phyloP scores from a whole-genome alignment of 257 asterid species.

The Solanum appendiculatum region DNA sequence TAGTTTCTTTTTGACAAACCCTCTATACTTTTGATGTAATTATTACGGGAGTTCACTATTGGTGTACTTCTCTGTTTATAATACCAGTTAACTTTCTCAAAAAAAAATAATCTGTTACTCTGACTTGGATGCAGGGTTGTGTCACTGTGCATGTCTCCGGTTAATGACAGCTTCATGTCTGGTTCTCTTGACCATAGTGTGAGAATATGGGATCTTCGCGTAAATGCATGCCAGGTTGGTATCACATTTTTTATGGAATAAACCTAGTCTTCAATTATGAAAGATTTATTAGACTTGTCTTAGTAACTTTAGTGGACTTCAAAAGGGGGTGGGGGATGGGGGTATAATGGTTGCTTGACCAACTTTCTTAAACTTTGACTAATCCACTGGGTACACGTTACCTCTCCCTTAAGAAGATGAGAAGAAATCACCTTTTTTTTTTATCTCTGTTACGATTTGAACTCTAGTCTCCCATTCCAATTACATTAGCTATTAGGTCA shows the following conservation, averaged over 20 bases:
- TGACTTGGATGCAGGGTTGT: conserved; percentile 54
- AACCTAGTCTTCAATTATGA: not conserved
- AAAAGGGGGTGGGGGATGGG: too few species aligned
- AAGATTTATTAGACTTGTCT: not conserved
- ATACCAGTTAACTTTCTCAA: too few species aligned
- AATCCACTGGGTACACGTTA: not conserved
- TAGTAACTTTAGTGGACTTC: not conserved
- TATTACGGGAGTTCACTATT: too few species aligned
- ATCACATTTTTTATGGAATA: not conserved
- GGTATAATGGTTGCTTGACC: not conserved
- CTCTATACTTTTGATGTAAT: too few species aligned
- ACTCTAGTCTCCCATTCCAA: not conserved
- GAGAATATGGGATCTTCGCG: conserved; percentile 95
- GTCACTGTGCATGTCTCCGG: conserved; percentile 93
- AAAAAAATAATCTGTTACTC: conserved; percentile 3
- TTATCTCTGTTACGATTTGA: not conserved
- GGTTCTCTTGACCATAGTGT: conserved; percentile 96
- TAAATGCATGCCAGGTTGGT: conserved; percentile 93
- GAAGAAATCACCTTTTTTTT: not conserved
- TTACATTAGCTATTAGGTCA: not conserved
- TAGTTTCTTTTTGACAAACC: too few species aligned
- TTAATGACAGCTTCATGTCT: conserved; percentile 92
- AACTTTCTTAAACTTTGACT: not conserved
- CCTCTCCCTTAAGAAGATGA: not conserved
- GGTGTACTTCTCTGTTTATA: too few species aligned